Evolutionary conservation across 257 asterid genomes (phyloP), one percentile per base, ranked within the genome.

Genomic region (Linderniella brevidens): DNA sequence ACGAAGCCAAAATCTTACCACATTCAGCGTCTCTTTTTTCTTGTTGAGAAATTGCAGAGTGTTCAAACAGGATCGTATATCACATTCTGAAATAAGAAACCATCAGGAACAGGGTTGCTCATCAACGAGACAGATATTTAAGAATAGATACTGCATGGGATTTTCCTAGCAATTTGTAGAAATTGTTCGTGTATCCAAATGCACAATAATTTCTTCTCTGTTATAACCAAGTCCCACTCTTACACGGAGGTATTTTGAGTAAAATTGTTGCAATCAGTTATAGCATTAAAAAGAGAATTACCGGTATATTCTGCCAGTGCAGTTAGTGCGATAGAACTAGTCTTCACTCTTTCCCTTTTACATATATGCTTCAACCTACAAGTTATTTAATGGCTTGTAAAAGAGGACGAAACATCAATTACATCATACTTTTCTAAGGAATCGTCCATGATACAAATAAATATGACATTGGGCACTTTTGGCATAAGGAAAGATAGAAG

Each of bases 31-130:
- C 63, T 84, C 92, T 65, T 76, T 74, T 72, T 73, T 84, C 74
- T 77, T 85, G 85, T 81, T 64, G 59, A 90, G 93, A 72, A 81
- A 90, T 67, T 90, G 98, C 71, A 90, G 81, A 20, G 96, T 85
- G 82, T 90, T 90, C 73, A 90, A 66, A 76, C 98, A 81, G 8
- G 96, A 79, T 19, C 98, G 73, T 69, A 90, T 71, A 64, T 90
- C 98, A 63, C 96, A 77, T 58, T 78, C 98, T 88, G 85, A 37
- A 55, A 49, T 61, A 19, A 25, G 17, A 32, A 25, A 8, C 9
- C n/a, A 18, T 39, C 13, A 39, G 13, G 15, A 10, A 39, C 15
- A 39, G 15, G 43, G 13, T 10, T 13, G 15, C 4, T 39, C 13
- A 9, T 3, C 43, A 13, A 39, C 3, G 43, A 9, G 43, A 39